Base-by-base conservation (phyloP, 495 filamentous ascomycete genomes). In the Penicillium daleae region DNA sequence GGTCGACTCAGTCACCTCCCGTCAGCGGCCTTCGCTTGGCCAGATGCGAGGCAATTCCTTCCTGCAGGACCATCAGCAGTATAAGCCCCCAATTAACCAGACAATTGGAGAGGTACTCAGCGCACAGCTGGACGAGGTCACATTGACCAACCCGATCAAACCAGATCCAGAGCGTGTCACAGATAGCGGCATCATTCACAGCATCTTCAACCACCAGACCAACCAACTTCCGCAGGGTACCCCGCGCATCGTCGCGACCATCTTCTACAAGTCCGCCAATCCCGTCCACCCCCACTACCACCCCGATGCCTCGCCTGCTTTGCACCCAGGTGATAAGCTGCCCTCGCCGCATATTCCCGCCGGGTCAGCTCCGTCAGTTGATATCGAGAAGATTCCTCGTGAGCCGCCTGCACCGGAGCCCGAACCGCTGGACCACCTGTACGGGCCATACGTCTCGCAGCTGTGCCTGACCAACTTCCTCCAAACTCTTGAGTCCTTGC, bases 401-500 rank as follows among this genome's bases (percentile, higher is more conserved):
- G 89, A 92, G 72, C 87, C 89, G 15, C 87, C 89, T 17, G 79
- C 82, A 40, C 82, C 76, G 39, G 84, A 80, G 67, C 77, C 87
- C 74, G 88, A 90, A 66, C 84, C 86, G 26, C 80, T 92, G 52
- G 89, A 92, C 70, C 88, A 90, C 64, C 80, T 92, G 44, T 93
- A 92, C 71, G 91, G 90, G 10, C 85, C 85, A 3, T 89, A 88
- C 65, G 84, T 94, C 61, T 91, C 90, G 32, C 90, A 91, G 66
- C 78, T 92, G 67, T 92, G 90, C 76, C 81, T 96, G 69, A 91
- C 91, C 27, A 89, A 91, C 61, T 94, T 94, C 77, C 86, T 92
- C 40, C 86, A 90, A 63, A 87, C 87, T 54, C 82, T 92, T 72
- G 86, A 90, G 39, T 79, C 81, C n/a, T 86, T 93, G 44, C 88